Base-by-base conservation (phyloP, 345 rosid genomes). In the Pugionium dolabratum region DNA sequence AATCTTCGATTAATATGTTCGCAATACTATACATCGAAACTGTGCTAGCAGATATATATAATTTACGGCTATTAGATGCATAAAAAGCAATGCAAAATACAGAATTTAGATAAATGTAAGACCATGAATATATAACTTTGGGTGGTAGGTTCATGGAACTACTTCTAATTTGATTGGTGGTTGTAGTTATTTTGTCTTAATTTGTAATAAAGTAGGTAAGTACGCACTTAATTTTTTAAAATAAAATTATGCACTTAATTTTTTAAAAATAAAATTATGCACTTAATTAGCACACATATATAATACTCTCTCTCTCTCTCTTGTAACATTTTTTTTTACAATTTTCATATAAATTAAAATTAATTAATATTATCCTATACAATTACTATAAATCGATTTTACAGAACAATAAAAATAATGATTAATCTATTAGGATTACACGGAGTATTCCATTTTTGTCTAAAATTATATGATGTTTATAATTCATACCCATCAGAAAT, bases 91-190 rank as follows among this genome's bases (percentile, higher is more conserved):
- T 55, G 54, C 46, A 37, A 67, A n/a, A 50, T 47, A 35, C 28
- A 8, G 5, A 41, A 7, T 31, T 18, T 42, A 32, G 43, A 50
- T 41, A 10, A 18, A 39, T 32, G 58, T 11, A 39, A 18, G 39
- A 27, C 46, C 54, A 51, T 42, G 53, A 30, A 29, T 28, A 37
- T 11, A n/a, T 69, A 27, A 44, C 47, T 18, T 52, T 43, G 47
- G 53, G 43, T 70, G 46, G 40, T 61, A 61, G 27, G 27, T 70
- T 53, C 49, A 62, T 62, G 74, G 33, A 53, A 68, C 55, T 70
- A 36, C 46, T 53, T 53, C 41, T 35, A 37, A 42, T 43, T 9
- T 3, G 43, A 60, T 5, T 45, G 41, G 54, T 35, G 55, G 47
- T 33, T 61, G 41, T 35, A 36, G 9, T 70, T 35, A 62, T 29